Evolutionary conservation across 202 grass and related monocot species (phyloP), one percentile per base, ranked within the genome.

Genomic region (Zizania palustris): DNA sequence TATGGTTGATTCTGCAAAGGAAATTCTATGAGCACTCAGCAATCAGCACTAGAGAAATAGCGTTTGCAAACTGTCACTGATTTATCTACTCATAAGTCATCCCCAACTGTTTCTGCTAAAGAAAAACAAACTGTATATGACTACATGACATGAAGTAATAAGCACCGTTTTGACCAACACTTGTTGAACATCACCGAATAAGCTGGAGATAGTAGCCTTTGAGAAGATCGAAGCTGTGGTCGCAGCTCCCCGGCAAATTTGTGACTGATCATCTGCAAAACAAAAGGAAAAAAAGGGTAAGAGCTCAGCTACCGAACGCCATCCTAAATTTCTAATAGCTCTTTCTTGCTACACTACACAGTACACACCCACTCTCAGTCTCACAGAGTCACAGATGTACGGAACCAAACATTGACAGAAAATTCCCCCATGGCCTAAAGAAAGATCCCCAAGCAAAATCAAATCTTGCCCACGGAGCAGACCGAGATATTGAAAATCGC

Each of bases 1-100:
- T 83, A 4, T 9, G 13, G 35, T 66, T 82, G 71, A 1, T 60
- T 72, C 90, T 93, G 87, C 39, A 87, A 54, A 59, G 46, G 2
- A 64, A 65, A 75, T 67, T 35, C 36, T 11, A 62, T 74, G 67
- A 54, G 5, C 37, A 51, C 45, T 73, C 61, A 54, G 5, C 37
- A 51, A 45, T 73, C 61, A 73, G 53, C 22, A 9, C 13, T 21
- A 58, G 14, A 78, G 35, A 66, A 34, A 71, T 5, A 45, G 7
- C 55, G 45, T 68, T 77, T 18, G 45, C n/a, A n/a, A 8, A 45
- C 15, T 60, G 38, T 35, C n/a, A 67, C 11, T 37, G 44, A 37
- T 73, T 65, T 44, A 45, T 33, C 4, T n/a, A 57, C 33, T 51
- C 0, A 14, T 28, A 68, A 42, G 3, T 51, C 34, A 51, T 71